These are phyloP conservation scores for Pelargonium australe DNA, from an alignment of 441 rosid species.

Conservation along the genomic window DNA sequence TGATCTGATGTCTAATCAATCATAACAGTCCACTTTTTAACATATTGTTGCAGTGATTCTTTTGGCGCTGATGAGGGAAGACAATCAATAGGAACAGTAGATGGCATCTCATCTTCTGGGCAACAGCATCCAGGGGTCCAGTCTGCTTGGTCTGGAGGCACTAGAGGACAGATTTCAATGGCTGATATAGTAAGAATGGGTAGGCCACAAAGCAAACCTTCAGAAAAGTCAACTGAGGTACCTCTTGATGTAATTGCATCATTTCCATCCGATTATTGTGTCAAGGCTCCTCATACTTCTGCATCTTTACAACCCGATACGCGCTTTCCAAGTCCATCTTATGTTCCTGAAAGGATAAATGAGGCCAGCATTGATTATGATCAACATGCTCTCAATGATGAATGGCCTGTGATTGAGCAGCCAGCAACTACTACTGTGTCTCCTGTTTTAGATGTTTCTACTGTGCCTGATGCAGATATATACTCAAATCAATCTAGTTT, in stretches of 20 bases:
- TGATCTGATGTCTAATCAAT: slow-evolving; percentile 6
- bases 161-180: slow-evolving; percentile 30
- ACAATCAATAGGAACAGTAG: slow-evolving; percentile 27
- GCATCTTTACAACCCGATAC: not conserved
- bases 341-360: slow-evolving; percentile 15
- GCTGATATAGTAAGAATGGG: slow-evolving; percentile 38
- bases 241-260: slow-evolving; percentile 21
- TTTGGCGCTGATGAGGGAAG: slow-evolving; percentile 29
- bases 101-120: slow-evolving; percentile 19
- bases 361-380: slow-evolving; percentile 15
- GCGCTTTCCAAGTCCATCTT: slow-evolving; percentile 17
- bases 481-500: slow-evolving; percentile 16
- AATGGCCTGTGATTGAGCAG: slow-evolving; percentile 29
- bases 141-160: slow-evolving; percentile 23
- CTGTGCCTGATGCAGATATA: slow-evolving; percentile 14
- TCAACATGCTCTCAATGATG: slow-evolving; percentile 23
- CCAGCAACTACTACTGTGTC: slow-evolving; percentile 16
- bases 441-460: slow-evolving; percentile 16
- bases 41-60: slow-evolving; percentile 28
- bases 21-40: not conserved
- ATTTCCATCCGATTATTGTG: slow-evolving; percentile 10
- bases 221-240: slow-evolving; percentile 21
- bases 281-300: slow-evolving; percentile 7
- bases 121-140: slow-evolving; percentile 23
- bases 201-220: slow-evolving; percentile 20